Conservation (phyloP, 345 rosid genomes). For the Nephelium lappaceum region DNA sequence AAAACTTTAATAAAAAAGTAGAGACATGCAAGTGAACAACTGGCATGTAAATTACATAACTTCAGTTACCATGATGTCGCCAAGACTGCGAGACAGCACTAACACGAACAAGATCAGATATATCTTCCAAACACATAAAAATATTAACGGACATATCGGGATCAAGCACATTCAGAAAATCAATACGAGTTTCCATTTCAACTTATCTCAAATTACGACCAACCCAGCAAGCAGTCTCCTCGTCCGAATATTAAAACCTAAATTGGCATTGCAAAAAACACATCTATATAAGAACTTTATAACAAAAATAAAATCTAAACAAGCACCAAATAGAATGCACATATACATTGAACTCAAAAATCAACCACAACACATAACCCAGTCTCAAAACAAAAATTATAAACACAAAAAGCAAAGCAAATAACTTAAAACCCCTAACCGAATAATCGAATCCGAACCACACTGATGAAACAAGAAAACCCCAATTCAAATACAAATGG, state of each 20-base stretch:
- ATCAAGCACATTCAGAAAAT: constrained; percentile 57
- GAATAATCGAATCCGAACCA: neutral
- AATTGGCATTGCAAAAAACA: constrained; percentile 5
- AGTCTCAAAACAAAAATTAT: neutral
- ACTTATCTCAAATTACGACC: constrained; percentile 10
- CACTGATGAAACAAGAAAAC: neutral
- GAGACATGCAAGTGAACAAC: neutral
- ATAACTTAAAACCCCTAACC: neutral
- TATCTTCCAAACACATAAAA: constrained; percentile 56
- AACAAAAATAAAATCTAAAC: neutral
- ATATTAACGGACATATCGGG: constrained; percentile 49
- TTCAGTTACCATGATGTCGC: constrained; percentile 66
- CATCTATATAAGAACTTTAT: neutral
- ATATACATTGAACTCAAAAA: neutral
- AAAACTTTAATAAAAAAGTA: neutral
- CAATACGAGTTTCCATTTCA: constrained; percentile 43
- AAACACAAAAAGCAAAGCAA: neutral
- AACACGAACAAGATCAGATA: constrained; percentile 67
- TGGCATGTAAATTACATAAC: neutral
- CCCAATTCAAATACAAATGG: neutral
- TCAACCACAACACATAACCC: neutral
- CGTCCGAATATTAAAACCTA: constrained; percentile 19
- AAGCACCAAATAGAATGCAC: neutral
- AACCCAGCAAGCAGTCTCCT: neutral
- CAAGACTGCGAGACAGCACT: constrained; percentile 70